Conservation (phyloP, 495 filamentous ascomycete genomes). For the Podospora sp. region DNA sequence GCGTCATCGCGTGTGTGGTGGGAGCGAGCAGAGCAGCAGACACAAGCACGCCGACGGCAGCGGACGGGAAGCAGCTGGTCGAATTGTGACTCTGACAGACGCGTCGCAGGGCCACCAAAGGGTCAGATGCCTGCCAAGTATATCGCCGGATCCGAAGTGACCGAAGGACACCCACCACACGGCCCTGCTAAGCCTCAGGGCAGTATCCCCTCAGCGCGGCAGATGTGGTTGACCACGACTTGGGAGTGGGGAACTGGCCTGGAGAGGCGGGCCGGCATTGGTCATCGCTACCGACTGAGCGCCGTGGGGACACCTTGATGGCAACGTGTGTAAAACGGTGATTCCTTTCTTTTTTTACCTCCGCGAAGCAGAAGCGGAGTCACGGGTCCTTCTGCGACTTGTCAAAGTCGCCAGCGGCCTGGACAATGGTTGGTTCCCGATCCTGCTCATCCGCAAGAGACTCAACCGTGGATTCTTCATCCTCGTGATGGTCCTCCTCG, state of each 20-base stretch:
- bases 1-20: background rate
- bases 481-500: constrained; percentile 34
- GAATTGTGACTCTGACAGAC: background rate
- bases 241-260: background rate
- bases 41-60: background rate
- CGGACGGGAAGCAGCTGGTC: background rate
- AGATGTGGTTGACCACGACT: background rate
- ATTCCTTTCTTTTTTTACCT: background rate
- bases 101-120: background rate
- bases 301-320: background rate
- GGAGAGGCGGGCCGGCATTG: background rate
- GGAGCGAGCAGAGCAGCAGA: background rate
- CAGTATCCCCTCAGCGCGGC: background rate
- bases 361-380: background rate
- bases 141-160: background rate
- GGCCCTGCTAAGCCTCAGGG: background rate
- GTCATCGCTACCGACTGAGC: background rate
- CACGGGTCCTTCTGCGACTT: background rate
- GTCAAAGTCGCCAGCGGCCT: background rate
- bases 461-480: constrained; percentile 25
- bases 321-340: background rate
- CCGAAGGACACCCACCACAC: background rate
- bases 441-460: background rate
- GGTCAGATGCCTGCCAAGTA: background rate
- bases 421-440: background rate